Percentiles rank a stretch among this genome's conserved stretches.
Evolutionary conservation across 805 yeast species (phyloP).

Genomic region (Metschnikowia noctiluminum): DNA sequence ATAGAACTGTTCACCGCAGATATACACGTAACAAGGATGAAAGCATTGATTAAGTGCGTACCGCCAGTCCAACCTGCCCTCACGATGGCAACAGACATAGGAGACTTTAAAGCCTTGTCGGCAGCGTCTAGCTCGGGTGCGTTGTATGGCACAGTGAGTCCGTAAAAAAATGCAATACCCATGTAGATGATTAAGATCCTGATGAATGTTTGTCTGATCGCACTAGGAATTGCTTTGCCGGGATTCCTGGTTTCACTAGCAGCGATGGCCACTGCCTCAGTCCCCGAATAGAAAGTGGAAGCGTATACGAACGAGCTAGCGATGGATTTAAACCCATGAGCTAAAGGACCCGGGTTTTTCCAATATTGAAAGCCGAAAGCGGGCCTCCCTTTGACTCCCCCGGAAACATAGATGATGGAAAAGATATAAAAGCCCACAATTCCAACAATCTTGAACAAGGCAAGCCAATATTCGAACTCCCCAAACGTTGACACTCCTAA

Average conservation of each 20-base stretch:
- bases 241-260: conserved; percentile 66
- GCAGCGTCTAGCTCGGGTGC: conserved; percentile 42
- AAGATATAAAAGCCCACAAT: conserved; percentile 49
- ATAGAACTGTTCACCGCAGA: conserved; percentile 70
- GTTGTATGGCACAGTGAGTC: conserved; percentile 56
- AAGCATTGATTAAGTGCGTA: conserved; percentile 56
- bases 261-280: conserved; percentile 54
- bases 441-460: conserved; percentile 46
- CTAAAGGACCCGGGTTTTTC: conserved; percentile 43
- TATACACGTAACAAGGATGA: conserved; percentile 59
- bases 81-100: conserved; percentile 37
- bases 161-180: conserved; percentile 53
- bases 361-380: conserved; percentile 44
- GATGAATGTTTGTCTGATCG: conserved; percentile 53
- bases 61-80: conserved; percentile 43
- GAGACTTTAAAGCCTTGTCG: conserved; percentile 41
- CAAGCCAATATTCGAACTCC: conserved; percentile 53
- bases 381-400: conserved; percentile 38
- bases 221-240: conserved; percentile 52
- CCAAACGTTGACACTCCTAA: conserved; percentile 55
- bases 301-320: conserved; percentile 58
- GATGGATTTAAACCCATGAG: conserved; percentile 50
- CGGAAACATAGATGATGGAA: conserved; percentile 44
- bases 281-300: conserved; percentile 57
- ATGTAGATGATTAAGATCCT: conserved; percentile 52